These are phyloP conservation scores for Xylaria bambusicola DNA, from an alignment of 495 filamentous ascomycete species.

Conservation along the genomic window DNA sequence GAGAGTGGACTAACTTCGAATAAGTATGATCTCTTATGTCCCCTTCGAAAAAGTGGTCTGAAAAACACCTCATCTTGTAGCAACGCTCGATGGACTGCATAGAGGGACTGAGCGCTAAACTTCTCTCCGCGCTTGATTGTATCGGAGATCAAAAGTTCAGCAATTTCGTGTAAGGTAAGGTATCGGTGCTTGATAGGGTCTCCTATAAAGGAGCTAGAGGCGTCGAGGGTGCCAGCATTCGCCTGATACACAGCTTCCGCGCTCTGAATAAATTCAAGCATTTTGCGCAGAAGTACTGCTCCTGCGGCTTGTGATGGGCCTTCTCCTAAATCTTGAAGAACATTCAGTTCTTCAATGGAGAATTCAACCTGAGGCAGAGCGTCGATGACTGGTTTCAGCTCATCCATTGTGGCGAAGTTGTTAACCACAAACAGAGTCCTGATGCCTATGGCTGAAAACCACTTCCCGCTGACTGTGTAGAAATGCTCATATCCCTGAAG, in stretches of 20 bases:
- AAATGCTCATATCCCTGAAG: constrained; percentile 66
- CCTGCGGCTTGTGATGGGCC: constrained; percentile 56
- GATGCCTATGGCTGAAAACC: constrained; percentile 57
- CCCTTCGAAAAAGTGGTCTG: constrained; percentile 35
- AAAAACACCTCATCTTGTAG: constrained; percentile 57
- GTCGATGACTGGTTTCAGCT: constrained; percentile 60
- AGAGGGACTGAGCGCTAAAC: constrained; percentile 57
- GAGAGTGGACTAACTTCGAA: constrained; percentile 39
- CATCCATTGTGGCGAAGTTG: constrained; percentile 57
- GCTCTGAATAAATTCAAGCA: constrained; percentile 53
- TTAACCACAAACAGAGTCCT: constrained; percentile 64
- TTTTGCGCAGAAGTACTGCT: constrained; percentile 50
- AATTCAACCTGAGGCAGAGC: constrained; percentile 58
- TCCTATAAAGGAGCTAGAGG: constrained; percentile 50
- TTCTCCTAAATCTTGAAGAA: constrained; percentile 48
- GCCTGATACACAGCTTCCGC: constrained; percentile 54
- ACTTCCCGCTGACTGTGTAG: constrained; percentile 71
- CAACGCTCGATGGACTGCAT: constrained; percentile 68
- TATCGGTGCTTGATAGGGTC: constrained; percentile 50
- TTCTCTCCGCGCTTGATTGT: constrained; percentile 48
- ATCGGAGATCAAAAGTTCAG: constrained; percentile 48
- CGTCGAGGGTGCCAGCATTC: constrained; percentile 54
- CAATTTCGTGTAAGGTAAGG: constrained; percentile 65
- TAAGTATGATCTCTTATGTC: constrained; percentile 39
- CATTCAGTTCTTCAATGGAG: constrained; percentile 42